phyloP scores from a whole-genome alignment of 768 basidiomycete species.

The Rhodotorula paludigena region DNA sequence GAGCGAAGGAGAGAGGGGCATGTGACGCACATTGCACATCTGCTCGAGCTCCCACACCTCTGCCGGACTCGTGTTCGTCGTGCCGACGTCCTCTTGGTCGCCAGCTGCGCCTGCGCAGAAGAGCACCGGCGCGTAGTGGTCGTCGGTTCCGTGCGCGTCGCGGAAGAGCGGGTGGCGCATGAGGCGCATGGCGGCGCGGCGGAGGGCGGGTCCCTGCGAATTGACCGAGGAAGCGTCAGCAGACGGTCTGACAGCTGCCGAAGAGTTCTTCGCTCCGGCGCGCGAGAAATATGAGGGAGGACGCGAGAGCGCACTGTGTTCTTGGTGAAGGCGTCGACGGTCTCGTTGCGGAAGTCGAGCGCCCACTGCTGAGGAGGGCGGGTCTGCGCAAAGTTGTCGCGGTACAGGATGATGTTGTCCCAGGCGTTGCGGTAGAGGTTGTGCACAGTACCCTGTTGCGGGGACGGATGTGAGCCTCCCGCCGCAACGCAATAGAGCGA shows the following conservation, averaged over 20 bases:
- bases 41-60: slow-evolving; percentile 41
- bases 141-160: slow-evolving; percentile 41
- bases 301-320: slow-evolving; percentile 18
- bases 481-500: background rate
- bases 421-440: slow-evolving; percentile 37
- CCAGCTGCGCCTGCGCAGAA: slow-evolving; percentile 40
- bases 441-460: slow-evolving; percentile 24
- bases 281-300: background rate
- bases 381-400: slow-evolving; percentile 37
- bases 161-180: slow-evolving; percentile 26
- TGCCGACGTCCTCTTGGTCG: slow-evolving; percentile 27
- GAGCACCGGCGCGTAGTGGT: slow-evolving; percentile 40
- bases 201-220: slow-evolving; percentile 12
- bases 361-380: slow-evolving; percentile 36
- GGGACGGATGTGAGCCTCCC: background rate
- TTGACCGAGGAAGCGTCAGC: background rate
- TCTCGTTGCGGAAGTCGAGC: slow-evolving; percentile 36
- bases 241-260: background rate
- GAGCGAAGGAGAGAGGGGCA: background rate
- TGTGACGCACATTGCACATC: slow-evolving; percentile 36
- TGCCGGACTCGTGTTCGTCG: slow-evolving; percentile 36
- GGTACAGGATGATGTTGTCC: slow-evolving; percentile 33
- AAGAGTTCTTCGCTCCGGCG: background rate
- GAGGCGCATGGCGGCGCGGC: slow-evolving; percentile 13
- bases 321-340: slow-evolving; percentile 35